Evolutionary conservation across 2,329 filamentous ascomycete species (phyloP), one percentile per base, ranked within the genome.

Genomic region (Calonectria ilicicola): DNA sequence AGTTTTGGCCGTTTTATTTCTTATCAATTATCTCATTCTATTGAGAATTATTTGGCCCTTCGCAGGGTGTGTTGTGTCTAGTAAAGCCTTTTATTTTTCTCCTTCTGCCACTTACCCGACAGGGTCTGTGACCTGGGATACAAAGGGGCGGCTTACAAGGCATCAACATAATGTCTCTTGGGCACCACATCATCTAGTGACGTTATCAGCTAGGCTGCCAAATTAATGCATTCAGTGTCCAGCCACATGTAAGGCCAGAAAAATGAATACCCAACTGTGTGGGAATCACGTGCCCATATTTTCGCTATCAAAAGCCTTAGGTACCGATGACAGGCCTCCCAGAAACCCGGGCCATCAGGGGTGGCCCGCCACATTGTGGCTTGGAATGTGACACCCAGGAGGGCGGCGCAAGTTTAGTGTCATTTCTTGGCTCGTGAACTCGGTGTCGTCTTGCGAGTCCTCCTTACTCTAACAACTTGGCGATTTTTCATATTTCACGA

Each of bases 391-490:
- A 75, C 76, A 74, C 46, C 65, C 67, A 70, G 67, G 47, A 60
- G 76, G 73, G 72, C 73, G 77, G 65, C 74, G 77, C 73, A 78
- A 78, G 47, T 72, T 72, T 78, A 80, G 79, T 80, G 75, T 74
- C 77, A 38, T 73, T 78, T 67, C 73, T 82, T 77, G 81, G 81
- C 81, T 82, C 79, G 72, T 77, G 76, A 80, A 79, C 75, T 80
- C 75, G 79, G 77, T 80, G 79, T 78, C 78, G 79, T 78, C 76
- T 77, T 78, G 79, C 74, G 77, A 80, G 75, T 80, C 76, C 81
- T 82, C 82, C 79, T 75, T 75, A 81, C 79, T 77, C 76, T 76
- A 75, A 38, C 78, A 79, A 75, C 78, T 77, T 77, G 76, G 76
- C 77, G 75, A 67, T 62, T 35, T 35, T 76, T 66, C 75, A 75